Base-by-base conservation (phyloP, 148 eudicot species). In the Rhododendron kiyosumense region DNA sequence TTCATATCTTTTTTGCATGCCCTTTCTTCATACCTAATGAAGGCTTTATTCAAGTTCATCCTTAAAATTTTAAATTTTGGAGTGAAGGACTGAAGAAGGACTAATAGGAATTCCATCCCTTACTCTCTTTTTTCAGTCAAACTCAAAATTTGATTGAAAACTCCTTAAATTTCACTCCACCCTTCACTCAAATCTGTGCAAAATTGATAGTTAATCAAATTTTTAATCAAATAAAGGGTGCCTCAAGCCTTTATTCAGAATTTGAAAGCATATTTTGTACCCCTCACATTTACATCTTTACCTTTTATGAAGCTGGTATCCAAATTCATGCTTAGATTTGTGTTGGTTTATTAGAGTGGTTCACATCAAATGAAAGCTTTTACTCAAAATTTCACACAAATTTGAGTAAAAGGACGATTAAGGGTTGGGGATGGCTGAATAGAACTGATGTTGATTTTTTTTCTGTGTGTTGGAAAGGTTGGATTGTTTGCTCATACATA, bases 401-500 rank as follows among this genome's bases (percentile, higher is more conserved):
- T 59, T 59, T 59, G 65, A 20, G 65, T 59, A 22, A 59, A 67
- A 67, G 74, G 14, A 67, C 1, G 15, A 26, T 26, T 26, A 71
- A 71, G 18, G 76, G 76, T 13, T 71, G 38, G 76, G 34, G 41
- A 13, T 63, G 75, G 32, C 45, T n/a, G 8, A 5, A 24, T 18
- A n/a, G 57, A 26, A 85, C 36, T 45, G 2, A 78, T 71, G 30
- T 52, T 13, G 2, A n/a, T 52, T 78, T 80, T 67, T 32, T 84
- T 69, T 2, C 63, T 36, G 49, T 32, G 63, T 85, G 67, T 52
- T 51, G 46, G 11, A 17, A 80, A 92, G 99, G 84, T 93, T 61
- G 96, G 94, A 15, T 90, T 88, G 67, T 92, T 94, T 88, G 87
- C 96, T 87, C 97, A 94, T 86, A 67, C 79, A 10, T 95, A 94